Evolutionary conservation across 164 flowering plant genomes (phyloP), one percentile per base, ranked within the genome.

Genomic region (Vitis rupestris): DNA sequence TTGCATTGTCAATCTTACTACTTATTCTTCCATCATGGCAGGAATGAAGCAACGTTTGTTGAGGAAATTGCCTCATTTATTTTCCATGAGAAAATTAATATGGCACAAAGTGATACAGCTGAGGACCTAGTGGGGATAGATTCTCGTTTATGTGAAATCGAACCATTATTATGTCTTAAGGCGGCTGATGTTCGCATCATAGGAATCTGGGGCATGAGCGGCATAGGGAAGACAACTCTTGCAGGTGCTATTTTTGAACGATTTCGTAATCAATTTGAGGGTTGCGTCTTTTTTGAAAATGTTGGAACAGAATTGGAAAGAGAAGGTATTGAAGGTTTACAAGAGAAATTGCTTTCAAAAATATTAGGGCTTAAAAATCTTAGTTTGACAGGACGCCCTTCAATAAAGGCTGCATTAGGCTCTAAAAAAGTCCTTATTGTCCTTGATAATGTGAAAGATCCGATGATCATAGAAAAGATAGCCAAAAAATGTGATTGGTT

Each of bases 351-450:
- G 44, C 44, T 61, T 10, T 2, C 12, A 19, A 61, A 7, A 9
- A 61, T 8, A 11, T 47, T 61, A 4, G 64, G 10, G 29, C 48
- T 47, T 31, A 19, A 61, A 10, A 27, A 3, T 12, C 4, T 30
- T 2, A 29, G 4, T 19, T 19, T 3, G 3, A 30, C 31, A 11
- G 10, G 44, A 9, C 13, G 47, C 29, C 8, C 2, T 12, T 27
- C 23, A 19, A 9, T 3, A 29, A 19, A 9, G 13, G 19, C 44
- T 27, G 31, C 47, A 10, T 30, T 30, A 7, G 4, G n/a, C 56
- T 53, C 8, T 53, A 61, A 31, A 19, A 61, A 61, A 30, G 64
- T 61, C 29, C 64, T 61, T 47, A 29, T 61, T 61, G n/a, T 61
- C 23, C 64, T 61, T 29, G 64, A 61, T 61, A 47, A 61, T n/a